phyloP scores from a whole-genome alignment of 2,329 filamentous ascomycete species.

The Fusarium protoensiforme region DNA sequence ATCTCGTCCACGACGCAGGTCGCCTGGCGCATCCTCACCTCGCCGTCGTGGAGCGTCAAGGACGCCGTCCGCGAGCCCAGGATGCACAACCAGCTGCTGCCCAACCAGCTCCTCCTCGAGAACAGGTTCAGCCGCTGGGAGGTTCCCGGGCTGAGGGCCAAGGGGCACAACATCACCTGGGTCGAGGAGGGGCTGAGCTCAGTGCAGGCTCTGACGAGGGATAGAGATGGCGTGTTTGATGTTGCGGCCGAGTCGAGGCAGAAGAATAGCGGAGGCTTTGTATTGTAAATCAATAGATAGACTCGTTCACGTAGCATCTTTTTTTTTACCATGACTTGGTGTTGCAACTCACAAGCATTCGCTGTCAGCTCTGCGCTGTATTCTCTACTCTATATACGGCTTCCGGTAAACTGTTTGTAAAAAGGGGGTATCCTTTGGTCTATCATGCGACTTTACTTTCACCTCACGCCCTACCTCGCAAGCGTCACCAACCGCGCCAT shows the following conservation, averaged over 20 bases:
- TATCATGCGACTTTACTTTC: conserved; percentile 40
- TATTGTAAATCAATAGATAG: conserved; percentile 44
- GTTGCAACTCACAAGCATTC: background rate
- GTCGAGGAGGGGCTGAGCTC: conserved; percentile 71
- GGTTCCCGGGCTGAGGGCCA: conserved; percentile 69
- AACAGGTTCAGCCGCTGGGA: conserved; percentile 72
- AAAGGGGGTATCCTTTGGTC: conserved; percentile 51
- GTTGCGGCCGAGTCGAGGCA: conserved; percentile 82
- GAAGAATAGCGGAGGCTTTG: conserved; percentile 74
- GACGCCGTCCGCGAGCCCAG: conserved; percentile 74
- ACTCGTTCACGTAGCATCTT: background rate
- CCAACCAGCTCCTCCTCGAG: conserved; percentile 76
- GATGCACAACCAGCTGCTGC: conserved; percentile 85
- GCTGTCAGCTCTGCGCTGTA: background rate
- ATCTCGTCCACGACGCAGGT: conserved; percentile 82
- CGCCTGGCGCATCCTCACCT: conserved; percentile 73
- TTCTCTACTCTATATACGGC: conserved; percentile 23
- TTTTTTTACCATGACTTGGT: background rate
- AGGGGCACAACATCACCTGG: conserved; percentile 80
- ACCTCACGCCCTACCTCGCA: conserved; percentile 38
- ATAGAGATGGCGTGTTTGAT: conserved; percentile 77
- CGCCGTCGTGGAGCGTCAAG: conserved; percentile 69
- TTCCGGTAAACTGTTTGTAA: conserved; percentile 28
- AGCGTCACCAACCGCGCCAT: conserved; percentile 76
- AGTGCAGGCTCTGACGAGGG: conserved; percentile 70